A percentile compares a stretch with the other conserved stretches of the same genome.
phyloP scores from a whole-genome alignment of 208 protist species.

The Wallacemonas rigidus region DNA sequence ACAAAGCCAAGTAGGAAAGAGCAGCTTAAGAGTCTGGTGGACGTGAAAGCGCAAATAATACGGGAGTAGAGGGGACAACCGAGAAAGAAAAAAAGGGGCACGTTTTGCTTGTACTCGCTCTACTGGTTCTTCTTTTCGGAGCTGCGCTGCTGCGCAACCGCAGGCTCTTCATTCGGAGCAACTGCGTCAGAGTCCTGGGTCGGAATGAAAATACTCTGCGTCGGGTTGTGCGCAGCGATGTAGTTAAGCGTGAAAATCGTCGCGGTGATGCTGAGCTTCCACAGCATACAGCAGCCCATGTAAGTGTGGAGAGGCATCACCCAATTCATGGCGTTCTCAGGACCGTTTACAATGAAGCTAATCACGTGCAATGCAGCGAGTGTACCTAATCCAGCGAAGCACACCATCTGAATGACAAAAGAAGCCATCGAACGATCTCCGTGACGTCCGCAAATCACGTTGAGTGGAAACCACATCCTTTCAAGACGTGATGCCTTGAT shows the following conservation, averaged over 20 bases:
- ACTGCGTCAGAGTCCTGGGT: constrained; percentile 14
- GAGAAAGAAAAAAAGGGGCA: no score
- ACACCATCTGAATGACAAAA: constrained; percentile 39
- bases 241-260: constrained; percentile 42
- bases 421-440: constrained; percentile 35
- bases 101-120: background rate
- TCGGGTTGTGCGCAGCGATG: constrained; percentile 41
- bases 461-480: constrained; percentile 35
- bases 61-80: no score
- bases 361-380: constrained; percentile 26
- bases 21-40: no score
- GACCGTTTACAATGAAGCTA: constrained; percentile 29
- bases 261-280: constrained; percentile 31
- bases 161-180: background rate
- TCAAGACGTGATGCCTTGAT: constrained; percentile 34
- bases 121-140: background rate
- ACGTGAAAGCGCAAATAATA: no score
- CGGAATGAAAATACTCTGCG: constrained; percentile 37
- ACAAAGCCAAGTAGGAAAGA: no score
- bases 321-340: constrained; percentile 34
- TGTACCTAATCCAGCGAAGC: constrained; percentile 34
- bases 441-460: constrained; percentile 31
- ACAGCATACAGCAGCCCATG: constrained; percentile 32
- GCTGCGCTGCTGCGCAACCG: background rate
- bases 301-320: constrained; percentile 29